Percentiles rank a stretch among this genome's conserved stretches.
Evolutionary conservation across 306 rosid species (phyloP).

Genomic region (Potentilla sterilis): DNA sequence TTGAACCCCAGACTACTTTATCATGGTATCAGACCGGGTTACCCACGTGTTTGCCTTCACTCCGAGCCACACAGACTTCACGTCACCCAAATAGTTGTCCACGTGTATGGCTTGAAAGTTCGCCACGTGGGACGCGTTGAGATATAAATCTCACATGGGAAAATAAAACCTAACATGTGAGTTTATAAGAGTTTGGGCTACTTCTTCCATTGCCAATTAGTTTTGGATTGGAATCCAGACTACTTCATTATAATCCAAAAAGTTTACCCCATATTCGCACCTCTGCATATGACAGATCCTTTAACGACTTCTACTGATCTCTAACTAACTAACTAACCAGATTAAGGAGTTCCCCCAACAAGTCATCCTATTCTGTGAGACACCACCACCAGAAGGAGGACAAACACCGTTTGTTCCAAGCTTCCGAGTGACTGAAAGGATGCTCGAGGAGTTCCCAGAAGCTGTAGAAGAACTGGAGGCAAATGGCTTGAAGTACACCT

Average conservation of each 20-base stretch:
- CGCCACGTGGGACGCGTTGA: no score
- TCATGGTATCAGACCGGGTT: no score
- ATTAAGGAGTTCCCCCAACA: constrained; percentile 62
- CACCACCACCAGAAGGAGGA: constrained; percentile 87
- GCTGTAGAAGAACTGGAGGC: constrained; percentile 55
- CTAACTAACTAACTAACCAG: constrained; percentile 33
- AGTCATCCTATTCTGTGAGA: constrained; percentile 66
- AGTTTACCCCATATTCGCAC: constrained; percentile 12
- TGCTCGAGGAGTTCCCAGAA: constrained; percentile 72
- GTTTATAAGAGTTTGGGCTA: no score
- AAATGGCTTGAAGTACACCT: constrained; percentile 61
- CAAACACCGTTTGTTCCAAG: constrained; percentile 83
- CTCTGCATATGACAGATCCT: background rate
- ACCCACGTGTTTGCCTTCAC: no score
- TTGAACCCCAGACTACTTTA: no score
- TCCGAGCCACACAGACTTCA: no score
- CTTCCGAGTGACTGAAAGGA: constrained; percentile 61
- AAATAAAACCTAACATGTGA: no score
- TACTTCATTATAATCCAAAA: background rate
- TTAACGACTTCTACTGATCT: background rate
- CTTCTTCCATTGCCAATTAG: no score
- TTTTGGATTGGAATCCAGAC: no score
- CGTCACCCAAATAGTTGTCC: no score
- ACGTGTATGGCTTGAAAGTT: no score
- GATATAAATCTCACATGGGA: no score